Evolutionary conservation across 768 basidiomycete species (phyloP).

Genomic region (Amanita rubescens): DNA sequence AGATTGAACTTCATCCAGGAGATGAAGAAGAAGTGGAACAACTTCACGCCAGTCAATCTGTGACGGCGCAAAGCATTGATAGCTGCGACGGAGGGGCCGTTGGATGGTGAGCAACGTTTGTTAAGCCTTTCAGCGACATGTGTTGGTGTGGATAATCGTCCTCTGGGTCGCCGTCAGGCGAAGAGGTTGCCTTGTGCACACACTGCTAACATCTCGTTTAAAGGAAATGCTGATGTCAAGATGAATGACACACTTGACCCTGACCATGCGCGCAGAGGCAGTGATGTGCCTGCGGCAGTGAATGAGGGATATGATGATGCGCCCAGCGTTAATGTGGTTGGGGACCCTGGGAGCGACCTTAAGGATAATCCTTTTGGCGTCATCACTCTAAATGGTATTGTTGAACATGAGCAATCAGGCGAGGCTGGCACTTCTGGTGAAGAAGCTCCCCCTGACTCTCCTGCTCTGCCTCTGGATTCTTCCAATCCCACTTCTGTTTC

Average conservation of each 20-base stretch:
- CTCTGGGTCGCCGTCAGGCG: conserved; percentile 22
- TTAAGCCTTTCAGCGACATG: conserved; percentile 24
- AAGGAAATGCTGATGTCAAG: conserved; percentile 38
- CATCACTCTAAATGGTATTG: not conserved
- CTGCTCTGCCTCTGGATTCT: not conserved
- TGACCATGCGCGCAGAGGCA: conserved; percentile 15
- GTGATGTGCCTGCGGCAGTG: not conserved
- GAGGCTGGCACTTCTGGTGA: not conserved
- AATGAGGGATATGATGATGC: not conserved
- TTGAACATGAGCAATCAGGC: conserved; percentile 5
- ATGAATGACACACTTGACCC: conserved; percentile 30
- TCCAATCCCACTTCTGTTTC: conserved; percentile 14
- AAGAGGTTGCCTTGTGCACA: conserved; percentile 45
- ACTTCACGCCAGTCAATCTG: conserved; percentile 34
- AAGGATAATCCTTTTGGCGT: not conserved
- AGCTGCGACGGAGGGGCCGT: conserved; percentile 20
- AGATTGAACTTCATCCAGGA: conserved; percentile 31
- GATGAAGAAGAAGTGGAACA: conserved; percentile 39
- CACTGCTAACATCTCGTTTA: conserved; percentile 51
- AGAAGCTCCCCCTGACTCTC: not conserved
- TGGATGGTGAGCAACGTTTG: conserved; percentile 48
- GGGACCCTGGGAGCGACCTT: conserved; percentile 14
- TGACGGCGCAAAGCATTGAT: conserved; percentile 29
- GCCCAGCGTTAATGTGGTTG: conserved; percentile 13
- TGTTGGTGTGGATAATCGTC: conserved; percentile 42